Base-by-base conservation (phyloP, 257 asterid genomes). In the Plantago major region DNA sequence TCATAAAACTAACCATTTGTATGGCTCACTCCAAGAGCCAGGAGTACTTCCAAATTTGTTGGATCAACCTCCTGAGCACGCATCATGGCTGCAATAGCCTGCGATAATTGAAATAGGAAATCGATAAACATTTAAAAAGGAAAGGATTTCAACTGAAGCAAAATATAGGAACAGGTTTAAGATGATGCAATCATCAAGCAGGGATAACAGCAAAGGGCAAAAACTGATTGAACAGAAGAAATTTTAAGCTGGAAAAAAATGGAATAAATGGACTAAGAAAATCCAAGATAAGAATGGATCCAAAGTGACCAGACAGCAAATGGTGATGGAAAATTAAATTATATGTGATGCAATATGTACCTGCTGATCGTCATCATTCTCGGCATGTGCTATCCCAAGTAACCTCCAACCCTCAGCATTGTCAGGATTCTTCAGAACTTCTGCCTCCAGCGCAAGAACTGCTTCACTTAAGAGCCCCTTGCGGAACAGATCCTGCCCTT, bases 51-150 rank as follows among this genome's bases (percentile, higher is more conserved):
- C 77, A 93, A 69, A 78, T 93, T 93, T 68, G 94, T 79, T 8
- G 99, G 88, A 78, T 93, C 95, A 63, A 75, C 99, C 79, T 83
- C 95, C 57, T 93, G 99, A 11, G 99, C 97, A 63, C 88, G 88
- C 96, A 93, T 93, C 99, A 93, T 93, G 69, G 97, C 95, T 69
- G 99, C 99, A 76, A 93, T 93, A 73, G 97, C 99, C 99, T 93
- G 90, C 63, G 56, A 79, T 54, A 71, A 52, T 68, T 58, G 10
- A 44, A 14, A 60, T 33, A 58, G 18, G 58, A 51, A 57, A 66
- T 33, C 46, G 45, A 60, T 58, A 40, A n/a, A 58, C 5, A 18
- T 49, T 53, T 65, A 33, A 49, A 49, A 43, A 33, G 11, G 4
- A 16, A 43, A 43, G 54, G 30, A 13, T 30, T 46, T 60, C 28